A percentile compares a stretch with the other conserved stretches of the same genome.
These are phyloP conservation scores for Trifolium pratense DNA, from an alignment of 306 rosid species.

Conservation along the genomic window DNA sequence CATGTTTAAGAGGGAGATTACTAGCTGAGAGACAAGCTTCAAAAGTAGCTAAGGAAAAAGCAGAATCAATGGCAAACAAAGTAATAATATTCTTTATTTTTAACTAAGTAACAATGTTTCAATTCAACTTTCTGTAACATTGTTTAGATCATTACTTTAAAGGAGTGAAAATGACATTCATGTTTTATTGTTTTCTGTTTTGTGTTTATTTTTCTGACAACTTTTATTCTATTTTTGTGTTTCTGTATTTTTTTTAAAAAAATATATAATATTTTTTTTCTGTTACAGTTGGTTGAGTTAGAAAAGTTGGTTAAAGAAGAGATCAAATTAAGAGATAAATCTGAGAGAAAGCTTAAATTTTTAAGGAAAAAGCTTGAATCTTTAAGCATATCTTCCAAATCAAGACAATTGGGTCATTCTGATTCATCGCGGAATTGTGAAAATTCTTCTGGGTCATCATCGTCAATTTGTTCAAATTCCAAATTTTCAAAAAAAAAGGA, in stretches of 20 bases:
- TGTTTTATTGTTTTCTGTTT: constrained; percentile 29
- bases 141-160: constrained; percentile 22
- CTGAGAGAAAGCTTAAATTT: constrained; percentile 68
- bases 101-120: constrained; percentile 27
- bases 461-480: constrained; percentile 43
- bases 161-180: constrained; percentile 39
- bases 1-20: constrained; percentile 83
- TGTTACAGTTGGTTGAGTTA: constrained; percentile 65
- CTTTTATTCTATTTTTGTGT: constrained; percentile 39
- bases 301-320: constrained; percentile 65
- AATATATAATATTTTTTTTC: background rate
- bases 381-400: constrained; percentile 45
- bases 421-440: constrained; percentile 55
- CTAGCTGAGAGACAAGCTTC: constrained; percentile 92
- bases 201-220: constrained; percentile 22
- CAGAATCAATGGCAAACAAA: constrained; percentile 63
- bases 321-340: constrained; percentile 64
- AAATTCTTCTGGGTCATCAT: constrained; percentile 52
- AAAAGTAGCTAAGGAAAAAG: constrained; percentile 66
- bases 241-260: constrained; percentile 11
- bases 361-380: constrained; percentile 68
- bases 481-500: constrained; percentile 51
- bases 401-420: constrained; percentile 51
- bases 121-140: constrained; percentile 29
- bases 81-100: constrained; percentile 34